A percentile compares a stretch with the other conserved stretches of the same genome.
These are phyloP conservation scores for Agrocybe pediades DNA, from an alignment of 768 basidiomycete genomes.

Conservation along the genomic window DNA sequence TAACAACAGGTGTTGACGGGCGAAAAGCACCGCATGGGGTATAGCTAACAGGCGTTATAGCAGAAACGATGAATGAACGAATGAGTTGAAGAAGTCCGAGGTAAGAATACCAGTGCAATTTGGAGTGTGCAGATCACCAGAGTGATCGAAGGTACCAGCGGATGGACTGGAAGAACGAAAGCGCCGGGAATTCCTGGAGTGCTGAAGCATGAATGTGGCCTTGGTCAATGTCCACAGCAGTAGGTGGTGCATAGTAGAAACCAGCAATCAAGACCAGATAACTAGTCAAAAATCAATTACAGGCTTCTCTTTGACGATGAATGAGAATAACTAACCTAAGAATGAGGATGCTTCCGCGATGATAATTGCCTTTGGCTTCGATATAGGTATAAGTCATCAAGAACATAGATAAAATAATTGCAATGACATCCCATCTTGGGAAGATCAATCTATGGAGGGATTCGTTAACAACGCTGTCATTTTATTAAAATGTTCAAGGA, in stretches of 20 bases:
- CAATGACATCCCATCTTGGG: conserved; percentile 97
- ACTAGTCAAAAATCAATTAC: conserved; percentile 39
- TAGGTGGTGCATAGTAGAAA: conserved; percentile 87
- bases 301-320: background rate
- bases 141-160: conserved; percentile 38
- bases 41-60: background rate
- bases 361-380: conserved; percentile 98
- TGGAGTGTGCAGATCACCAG: conserved; percentile 17
- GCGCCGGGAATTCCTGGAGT: conserved; percentile 35
- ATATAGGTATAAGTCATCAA: conserved; percentile 98
- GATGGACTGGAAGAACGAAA: conserved; percentile 40
- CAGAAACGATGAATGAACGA: background rate
- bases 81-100: background rate
- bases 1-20: background rate
- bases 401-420: conserved; percentile 94
- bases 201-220: conserved; percentile 23
- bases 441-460: conserved; percentile 76
- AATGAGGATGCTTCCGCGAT: conserved; percentile 93
- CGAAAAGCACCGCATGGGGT: background rate
- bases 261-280: conserved; percentile 91
- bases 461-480: no score
- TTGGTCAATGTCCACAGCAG: conserved; percentile 39
- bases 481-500: background rate
- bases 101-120: background rate
- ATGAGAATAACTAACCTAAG: conserved; percentile 62